Evolutionary conservation across 805 yeast genomes (phyloP).

Genomic region (Ogataea minuta): DNA sequence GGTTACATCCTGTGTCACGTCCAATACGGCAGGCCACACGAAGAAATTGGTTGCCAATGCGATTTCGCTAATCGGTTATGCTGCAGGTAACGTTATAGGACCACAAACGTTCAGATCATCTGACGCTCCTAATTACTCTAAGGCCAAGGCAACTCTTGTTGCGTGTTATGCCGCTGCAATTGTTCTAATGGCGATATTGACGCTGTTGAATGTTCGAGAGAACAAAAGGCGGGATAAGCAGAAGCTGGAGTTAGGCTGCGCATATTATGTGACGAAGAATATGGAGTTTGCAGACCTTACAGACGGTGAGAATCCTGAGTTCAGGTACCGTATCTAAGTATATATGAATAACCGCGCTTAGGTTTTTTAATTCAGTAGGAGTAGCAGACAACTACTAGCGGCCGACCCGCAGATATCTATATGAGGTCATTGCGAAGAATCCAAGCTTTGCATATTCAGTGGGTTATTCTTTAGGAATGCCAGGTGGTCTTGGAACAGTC

Average conservation of each 20-base stretch:
- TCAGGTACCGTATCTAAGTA: slow-evolving; percentile 33
- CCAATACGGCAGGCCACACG: slow-evolving; percentile 49
- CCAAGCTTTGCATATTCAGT: too few species aligned
- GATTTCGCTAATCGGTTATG: slow-evolving; percentile 35
- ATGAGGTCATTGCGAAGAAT: too few species aligned
- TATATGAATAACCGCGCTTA: too few species aligned
- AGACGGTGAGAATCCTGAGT: slow-evolving; percentile 39
- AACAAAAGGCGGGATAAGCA: slow-evolving; percentile 26
- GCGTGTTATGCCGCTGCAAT: slow-evolving; percentile 11
- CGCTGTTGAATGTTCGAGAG: slow-evolving; percentile 17
- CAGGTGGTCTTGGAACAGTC: slow-evolving; percentile 16
- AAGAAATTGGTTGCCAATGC: slow-evolving; percentile 47
- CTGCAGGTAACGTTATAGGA: slow-evolving; percentile 47
- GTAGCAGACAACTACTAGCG: too few species aligned
- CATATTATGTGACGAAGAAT: slow-evolving; percentile 28
- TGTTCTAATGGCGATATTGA: slow-evolving; percentile 44
- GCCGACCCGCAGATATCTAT: too few species aligned
- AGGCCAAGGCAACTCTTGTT: slow-evolving; percentile 40
- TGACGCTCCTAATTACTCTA: slow-evolving; percentile 46
- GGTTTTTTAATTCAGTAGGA: too few species aligned
- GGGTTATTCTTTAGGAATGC: slow-evolving; percentile 12
- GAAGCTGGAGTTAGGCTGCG: slow-evolving; percentile 21
- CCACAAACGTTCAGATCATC: slow-evolving; percentile 51
- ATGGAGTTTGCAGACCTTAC: slow-evolving; percentile 46
- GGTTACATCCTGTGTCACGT: slow-evolving; percentile 26